These are phyloP conservation scores for Omphalotus guepiniiformis DNA, from an alignment of 768 basidiomycete genomes.

Conservation along the genomic window DNA sequence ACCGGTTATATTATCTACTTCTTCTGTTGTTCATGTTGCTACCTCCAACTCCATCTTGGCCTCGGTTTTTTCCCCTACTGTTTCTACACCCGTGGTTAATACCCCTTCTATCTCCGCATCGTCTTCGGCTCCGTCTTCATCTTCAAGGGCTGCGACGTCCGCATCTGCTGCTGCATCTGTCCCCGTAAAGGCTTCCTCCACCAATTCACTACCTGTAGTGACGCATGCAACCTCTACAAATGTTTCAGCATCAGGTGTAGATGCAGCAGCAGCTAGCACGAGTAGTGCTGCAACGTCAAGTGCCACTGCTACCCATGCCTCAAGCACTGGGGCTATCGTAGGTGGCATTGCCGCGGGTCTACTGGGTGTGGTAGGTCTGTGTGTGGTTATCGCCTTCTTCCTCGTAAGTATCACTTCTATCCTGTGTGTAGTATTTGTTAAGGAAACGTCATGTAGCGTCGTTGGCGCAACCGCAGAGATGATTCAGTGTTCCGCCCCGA, in stretches of 20 bases:
- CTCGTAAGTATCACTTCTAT: conserved; percentile 30
- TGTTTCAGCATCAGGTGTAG: too few relatives aligned
- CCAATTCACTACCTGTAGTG: background rate
- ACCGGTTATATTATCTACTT: too few relatives aligned
- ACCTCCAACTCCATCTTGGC: too few relatives aligned
- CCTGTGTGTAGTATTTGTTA: conserved; percentile 1
- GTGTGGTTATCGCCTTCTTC: conserved; percentile 42
- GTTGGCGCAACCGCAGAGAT: conserved; percentile 36
- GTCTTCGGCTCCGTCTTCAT: too few relatives aligned
- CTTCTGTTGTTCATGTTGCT: too few relatives aligned
- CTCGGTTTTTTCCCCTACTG: too few relatives aligned
- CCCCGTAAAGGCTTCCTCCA: background rate
- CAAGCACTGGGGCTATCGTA: conserved; percentile 18
- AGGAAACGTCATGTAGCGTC: conserved; percentile 35
- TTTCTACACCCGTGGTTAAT: too few relatives aligned
- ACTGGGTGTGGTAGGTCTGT: conserved; percentile 34
- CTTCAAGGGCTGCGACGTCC: background rate
- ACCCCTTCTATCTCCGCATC: too few relatives aligned
- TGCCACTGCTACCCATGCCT: background rate
- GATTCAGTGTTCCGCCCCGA: conserved; percentile 47
- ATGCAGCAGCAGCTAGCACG: background rate
- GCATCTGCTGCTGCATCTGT: background rate
- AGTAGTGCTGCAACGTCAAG: background rate
- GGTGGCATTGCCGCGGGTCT: conserved; percentile 46
- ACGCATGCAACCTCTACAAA: background rate